These are phyloP conservation scores for Rauvolfia tetraphylla DNA, from an alignment of 257 asterid genomes.

Conservation along the genomic window DNA sequence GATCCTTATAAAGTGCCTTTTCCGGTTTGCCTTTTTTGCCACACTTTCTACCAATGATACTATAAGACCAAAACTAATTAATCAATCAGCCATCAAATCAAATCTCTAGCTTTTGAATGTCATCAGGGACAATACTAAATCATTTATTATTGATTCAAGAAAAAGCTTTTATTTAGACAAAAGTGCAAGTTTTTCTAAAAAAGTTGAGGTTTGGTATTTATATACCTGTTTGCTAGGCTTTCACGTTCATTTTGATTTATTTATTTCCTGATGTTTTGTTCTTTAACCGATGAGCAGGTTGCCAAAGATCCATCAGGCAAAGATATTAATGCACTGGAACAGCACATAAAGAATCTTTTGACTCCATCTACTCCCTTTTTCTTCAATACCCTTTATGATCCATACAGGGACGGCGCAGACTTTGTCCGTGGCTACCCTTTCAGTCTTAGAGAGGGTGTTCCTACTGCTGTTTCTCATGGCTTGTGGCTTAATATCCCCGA, in stretches of 20 bases:
- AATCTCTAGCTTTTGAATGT: not conserved
- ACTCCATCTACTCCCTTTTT: slow-evolving; percentile 66
- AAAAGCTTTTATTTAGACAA: too few relatives aligned
- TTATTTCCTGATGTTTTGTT: not conserved
- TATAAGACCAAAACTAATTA: not conserved
- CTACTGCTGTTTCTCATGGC: slow-evolving; percentile 73
- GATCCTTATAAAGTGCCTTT: not conserved
- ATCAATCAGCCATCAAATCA: not conserved
- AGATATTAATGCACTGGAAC: slow-evolving; percentile 76
- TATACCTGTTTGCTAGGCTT: not conserved
- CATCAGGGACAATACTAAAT: not conserved
- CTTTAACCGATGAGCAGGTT: slow-evolving; percentile 38
- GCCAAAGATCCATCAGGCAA: slow-evolving; percentile 74
- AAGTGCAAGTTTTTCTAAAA: too few relatives aligned
- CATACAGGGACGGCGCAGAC: slow-evolving; percentile 72
- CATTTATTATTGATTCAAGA: not conserved
- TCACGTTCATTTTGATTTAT: not conserved
- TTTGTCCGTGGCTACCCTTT: slow-evolving; percentile 88
- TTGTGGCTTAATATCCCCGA: slow-evolving; percentile 86
- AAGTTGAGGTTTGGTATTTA: not conserved
- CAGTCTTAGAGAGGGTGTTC: slow-evolving; percentile 75
- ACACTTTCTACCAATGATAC: not conserved
- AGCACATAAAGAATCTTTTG: slow-evolving; percentile 68
- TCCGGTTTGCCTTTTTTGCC: too few relatives aligned
- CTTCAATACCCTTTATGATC: slow-evolving; percentile 83